A percentile compares a stretch with the other conserved stretches of the same genome.
phyloP scores from a whole-genome alignment of 148 eudicot species.

The Dianthus caryophyllus region DNA sequence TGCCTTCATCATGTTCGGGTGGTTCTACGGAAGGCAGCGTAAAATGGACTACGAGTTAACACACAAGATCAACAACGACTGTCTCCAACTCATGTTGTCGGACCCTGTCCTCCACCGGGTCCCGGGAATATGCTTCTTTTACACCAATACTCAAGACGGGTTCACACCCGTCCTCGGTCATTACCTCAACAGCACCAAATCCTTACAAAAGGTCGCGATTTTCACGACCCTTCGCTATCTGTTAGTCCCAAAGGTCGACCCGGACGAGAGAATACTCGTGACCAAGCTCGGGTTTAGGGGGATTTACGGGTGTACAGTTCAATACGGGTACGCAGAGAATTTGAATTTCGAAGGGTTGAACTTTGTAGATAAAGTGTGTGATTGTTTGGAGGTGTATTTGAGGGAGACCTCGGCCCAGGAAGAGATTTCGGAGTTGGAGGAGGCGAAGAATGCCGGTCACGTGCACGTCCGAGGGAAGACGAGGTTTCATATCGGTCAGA shows the following conservation, averaged over 20 bases:
- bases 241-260: conserved; percentile 49
- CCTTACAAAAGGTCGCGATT: conserved; percentile 51
- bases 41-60: conserved; percentile 45
- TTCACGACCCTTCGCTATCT: conserved; percentile 54
- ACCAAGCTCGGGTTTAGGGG: conserved; percentile 41
- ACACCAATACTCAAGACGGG: conserved; percentile 62
- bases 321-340: conserved; percentile 57
- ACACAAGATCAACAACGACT: conserved; percentile 44
- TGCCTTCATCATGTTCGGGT: conserved; percentile 55
- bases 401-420: conserved; percentile 29
- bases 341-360: conserved; percentile 44
- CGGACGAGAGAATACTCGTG: conserved; percentile 40
- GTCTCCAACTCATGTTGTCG: conserved; percentile 37
- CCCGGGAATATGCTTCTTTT: conserved; percentile 65
- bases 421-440: conserved; percentile 37
- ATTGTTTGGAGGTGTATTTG: conserved; percentile 32
- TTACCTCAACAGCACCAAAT: conserved; percentile 54
- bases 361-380: conserved; percentile 40
- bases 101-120: conserved; percentile 49
- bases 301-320: conserved; percentile 49
- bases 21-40: conserved; percentile 60
- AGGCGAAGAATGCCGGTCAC: conserved; percentile 45
- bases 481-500: conserved; percentile 45
- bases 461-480: conserved; percentile 69
- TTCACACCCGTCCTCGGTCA: conserved; percentile 62